Percentiles rank a stretch among this genome's conserved stretches.
Evolutionary conservation across 164 flowering plant species (phyloP).

Genomic region (Buxus sempervirens): DNA sequence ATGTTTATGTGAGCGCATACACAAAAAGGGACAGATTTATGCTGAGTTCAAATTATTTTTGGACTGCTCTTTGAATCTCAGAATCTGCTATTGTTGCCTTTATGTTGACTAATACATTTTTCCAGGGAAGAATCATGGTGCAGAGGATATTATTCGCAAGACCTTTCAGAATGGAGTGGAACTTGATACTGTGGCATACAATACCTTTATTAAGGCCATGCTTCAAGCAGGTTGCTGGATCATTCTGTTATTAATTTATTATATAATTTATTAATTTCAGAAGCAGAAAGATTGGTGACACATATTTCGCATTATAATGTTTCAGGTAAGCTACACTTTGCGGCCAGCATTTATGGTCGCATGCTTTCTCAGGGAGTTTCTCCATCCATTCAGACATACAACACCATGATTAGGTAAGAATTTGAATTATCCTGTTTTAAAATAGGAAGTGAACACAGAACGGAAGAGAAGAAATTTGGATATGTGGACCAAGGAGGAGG

Average conservation of each 20-base stretch:
- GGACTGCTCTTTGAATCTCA: neutral
- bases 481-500: neutral
- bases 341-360: constrained; percentile 59
- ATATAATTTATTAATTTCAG: neutral
- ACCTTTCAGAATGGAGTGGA: constrained; percentile 40
- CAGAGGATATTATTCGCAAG: constrained; percentile 45
- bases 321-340: constrained; percentile 75
- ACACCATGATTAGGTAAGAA: constrained; percentile 79
- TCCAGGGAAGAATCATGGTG: constrained; percentile 65
- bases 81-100: neutral
- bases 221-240: constrained; percentile 67
- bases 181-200: constrained; percentile 89
- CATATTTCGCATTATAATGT: constrained; percentile 9
- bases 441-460: neutral
- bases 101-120: neutral
- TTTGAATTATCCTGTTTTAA: neutral
- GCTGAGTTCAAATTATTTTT: neutral
- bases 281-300: neutral
- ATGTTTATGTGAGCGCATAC: neutral
- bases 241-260: neutral
- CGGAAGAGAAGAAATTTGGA: no score
- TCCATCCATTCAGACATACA: constrained; percentile 82
- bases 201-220: constrained; percentile 88
- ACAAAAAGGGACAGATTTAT: neutral
- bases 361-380: constrained; percentile 56